Conservation (phyloP, 371 early-diverging fungal genomes). For the Syncephalastrum contaminatum region DNA sequence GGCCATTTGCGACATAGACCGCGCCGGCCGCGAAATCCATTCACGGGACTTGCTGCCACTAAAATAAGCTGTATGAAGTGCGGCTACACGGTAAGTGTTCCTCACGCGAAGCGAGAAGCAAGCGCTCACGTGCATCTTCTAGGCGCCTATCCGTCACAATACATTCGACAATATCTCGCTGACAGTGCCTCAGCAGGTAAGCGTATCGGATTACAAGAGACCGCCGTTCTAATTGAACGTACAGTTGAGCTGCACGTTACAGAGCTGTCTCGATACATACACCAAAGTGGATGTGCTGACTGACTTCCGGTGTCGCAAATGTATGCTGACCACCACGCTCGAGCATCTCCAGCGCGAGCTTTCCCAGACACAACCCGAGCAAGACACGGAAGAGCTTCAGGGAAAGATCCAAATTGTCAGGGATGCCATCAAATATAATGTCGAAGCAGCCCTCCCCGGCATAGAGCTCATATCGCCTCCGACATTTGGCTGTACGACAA, state of each 20-base stretch:
- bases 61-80: conserved; percentile 79
- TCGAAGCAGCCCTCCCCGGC: conserved; percentile 38
- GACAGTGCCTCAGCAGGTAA: conserved; percentile 62
- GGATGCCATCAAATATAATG: conserved; percentile 36
- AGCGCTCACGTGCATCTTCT: not conserved
- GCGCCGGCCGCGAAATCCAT: conserved; percentile 60
- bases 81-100: conserved; percentile 63
- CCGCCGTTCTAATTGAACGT: not conserved
- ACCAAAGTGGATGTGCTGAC: conserved; percentile 70
- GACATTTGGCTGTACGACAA: conserved; percentile 44
- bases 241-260: conserved; percentile 59
- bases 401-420: conserved; percentile 32
- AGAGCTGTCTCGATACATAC: conserved; percentile 66
- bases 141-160: conserved; percentile 78
- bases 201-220: not conserved
- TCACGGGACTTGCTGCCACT: conserved; percentile 73
- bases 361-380: conserved; percentile 12
- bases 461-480: conserved; percentile 31
- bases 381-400: conserved; percentile 16
- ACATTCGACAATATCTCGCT: conserved; percentile 83
- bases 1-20: conserved; percentile 43
- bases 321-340: conserved; percentile 64
- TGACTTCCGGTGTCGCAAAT: conserved; percentile 77
- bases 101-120: not conserved
- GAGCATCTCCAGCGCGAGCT: conserved; percentile 41